Base-by-base conservation (phyloP, 345 rosid genomes). In the Draba incana region DNA sequence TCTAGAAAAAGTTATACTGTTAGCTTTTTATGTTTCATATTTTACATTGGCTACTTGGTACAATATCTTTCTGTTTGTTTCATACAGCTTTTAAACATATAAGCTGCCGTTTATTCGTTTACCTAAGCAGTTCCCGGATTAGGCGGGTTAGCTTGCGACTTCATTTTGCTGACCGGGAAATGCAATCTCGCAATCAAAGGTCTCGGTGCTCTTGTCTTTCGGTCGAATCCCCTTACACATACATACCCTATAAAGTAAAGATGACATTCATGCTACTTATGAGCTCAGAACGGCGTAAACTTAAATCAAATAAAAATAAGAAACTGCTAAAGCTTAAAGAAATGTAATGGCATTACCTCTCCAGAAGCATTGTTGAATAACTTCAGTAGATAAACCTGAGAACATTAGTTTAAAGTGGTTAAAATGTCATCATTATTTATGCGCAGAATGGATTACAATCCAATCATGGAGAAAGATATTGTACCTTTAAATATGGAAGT, bases 291-390 rank as follows among this genome's bases (percentile, higher is more conserved):
- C 2, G 39, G 3, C 39, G 10, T 35, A 8, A 35, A 31, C 24
- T 54, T 54, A 54, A 35, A 15, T 55, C 25, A 4, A 55, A 33
- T 6, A 30, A 38, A 48, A 11, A 13, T 4, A 14, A 30, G 47
- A 44, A 13, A 20, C 7, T 70, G 46, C 2, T 39, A 5, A 13
- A 48, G 48, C 23, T 43, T 30, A 66, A 44, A 72, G 10, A 53
- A 27, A 59, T 42, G 35, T 24, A 53, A 33, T 35, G 12, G 11
- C 72, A 14, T 12, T 80, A 92, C 97, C 97, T 87, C 83, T 88
- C 99, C 99, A 91, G 81, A 94, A 91, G 84, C 96, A 89, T 64
- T 87, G 83, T 57, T 91, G 99, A 49, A 91, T 89, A 8, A 77
- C 83, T 77, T 89, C 95, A 12, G 92, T 91, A 56, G 92, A 37